Percentiles rank a stretch among this genome's conserved stretches.
These are phyloP conservation scores for Termitomyces bulborhizus DNA, from an alignment of 768 basidiomycete species.

Conservation along the genomic window DNA sequence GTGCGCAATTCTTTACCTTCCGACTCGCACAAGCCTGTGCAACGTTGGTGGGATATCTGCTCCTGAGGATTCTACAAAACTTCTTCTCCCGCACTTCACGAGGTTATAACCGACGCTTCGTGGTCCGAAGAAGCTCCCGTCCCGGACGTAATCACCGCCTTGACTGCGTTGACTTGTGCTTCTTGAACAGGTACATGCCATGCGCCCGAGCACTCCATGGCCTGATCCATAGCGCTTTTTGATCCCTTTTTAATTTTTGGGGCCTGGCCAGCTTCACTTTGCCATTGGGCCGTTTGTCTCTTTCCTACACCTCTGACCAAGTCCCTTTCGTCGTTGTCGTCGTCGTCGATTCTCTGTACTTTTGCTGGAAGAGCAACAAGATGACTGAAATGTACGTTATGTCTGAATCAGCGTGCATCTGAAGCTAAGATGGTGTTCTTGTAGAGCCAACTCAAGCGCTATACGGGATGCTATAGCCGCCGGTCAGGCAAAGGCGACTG, in stretches of 20 bases:
- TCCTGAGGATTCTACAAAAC: neutral
- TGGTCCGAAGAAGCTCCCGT: neutral
- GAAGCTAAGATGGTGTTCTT: neutral
- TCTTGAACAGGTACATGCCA: constrained; percentile 23
- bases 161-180: constrained; percentile 10
- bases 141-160: constrained; percentile 13
- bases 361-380: neutral
- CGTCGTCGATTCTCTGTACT: neutral
- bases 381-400: constrained; percentile 12
- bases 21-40: neutral
- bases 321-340: neutral
- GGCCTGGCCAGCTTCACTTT: neutral
- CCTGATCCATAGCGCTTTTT: constrained; percentile 9
- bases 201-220: constrained; percentile 24
- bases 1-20: neutral
- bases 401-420: neutral
- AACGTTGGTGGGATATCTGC: neutral
- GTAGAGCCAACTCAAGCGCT: constrained; percentile 20
- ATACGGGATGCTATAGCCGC: constrained; percentile 19
- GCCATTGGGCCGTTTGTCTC: constrained; percentile 7
- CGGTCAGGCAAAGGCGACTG: constrained; percentile 12
- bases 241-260: constrained; percentile 15
- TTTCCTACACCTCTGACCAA: constrained; percentile 7
- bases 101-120: neutral
- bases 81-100: constrained; percentile 5